Percentiles rank a stretch among this genome's conserved stretches.
Conservation (phyloP, 1,139 yeast species). For the Suhomyces choctaworum region DNA sequence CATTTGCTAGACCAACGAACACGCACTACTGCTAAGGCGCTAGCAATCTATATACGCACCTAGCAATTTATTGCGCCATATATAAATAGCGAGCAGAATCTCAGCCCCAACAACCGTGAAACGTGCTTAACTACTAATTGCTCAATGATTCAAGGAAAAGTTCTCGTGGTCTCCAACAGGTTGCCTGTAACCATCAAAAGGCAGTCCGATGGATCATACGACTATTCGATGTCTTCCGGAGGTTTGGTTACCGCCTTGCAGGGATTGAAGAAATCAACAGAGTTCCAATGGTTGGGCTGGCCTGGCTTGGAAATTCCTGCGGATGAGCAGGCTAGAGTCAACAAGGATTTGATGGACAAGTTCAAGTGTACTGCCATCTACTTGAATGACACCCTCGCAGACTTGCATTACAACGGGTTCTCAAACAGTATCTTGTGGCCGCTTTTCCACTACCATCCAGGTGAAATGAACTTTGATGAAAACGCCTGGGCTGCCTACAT, state of each 20-base stretch:
- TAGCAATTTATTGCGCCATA: not conserved
- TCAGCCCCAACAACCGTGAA: too few species aligned
- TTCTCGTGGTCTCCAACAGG: conserved; percentile 90
- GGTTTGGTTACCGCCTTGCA: conserved; percentile 96
- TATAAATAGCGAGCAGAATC: not conserved
- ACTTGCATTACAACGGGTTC: conserved; percentile 94
- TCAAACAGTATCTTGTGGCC: conserved; percentile 95
- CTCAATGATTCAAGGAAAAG: conserved; percentile 55
- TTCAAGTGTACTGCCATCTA: conserved; percentile 92
- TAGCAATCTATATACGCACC: not conserved
- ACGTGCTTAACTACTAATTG: not conserved
- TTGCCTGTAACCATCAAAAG: conserved; percentile 89
- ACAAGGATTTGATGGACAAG: conserved; percentile 66
- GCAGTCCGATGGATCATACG: conserved; percentile 58
- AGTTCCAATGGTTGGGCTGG: conserved; percentile 99
- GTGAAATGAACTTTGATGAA: conserved; percentile 98
- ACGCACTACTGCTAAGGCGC: not conserved
- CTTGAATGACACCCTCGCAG: conserved; percentile 85
- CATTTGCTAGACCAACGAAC: not conserved
- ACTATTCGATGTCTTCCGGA: conserved; percentile 88
- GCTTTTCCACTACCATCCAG: conserved; percentile 96
- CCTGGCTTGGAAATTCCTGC: conserved; percentile 87
- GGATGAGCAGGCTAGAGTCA: conserved; percentile 68
- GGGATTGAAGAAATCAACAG: conserved; percentile 80
- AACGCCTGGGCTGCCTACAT: conserved; percentile 98